These are phyloP conservation scores for Hypericum androsaemum DNA, from an alignment of 345 rosid genomes.

Conservation along the genomic window DNA sequence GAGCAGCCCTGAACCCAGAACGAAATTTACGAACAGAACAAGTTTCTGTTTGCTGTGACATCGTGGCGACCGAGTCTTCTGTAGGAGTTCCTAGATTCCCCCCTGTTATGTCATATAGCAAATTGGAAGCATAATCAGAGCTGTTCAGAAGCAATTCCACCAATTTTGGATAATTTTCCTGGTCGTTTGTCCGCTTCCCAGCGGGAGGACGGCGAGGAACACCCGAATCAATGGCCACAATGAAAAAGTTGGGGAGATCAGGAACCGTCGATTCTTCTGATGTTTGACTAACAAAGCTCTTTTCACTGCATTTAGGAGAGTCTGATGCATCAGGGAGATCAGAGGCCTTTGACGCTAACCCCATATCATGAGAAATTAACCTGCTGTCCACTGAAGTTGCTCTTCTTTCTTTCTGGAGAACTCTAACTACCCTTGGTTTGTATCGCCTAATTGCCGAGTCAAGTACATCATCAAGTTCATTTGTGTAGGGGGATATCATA, in stretches of 20 bases:
- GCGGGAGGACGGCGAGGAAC: slow-evolving; percentile 99
- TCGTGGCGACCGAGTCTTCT: slow-evolving; percentile 30
- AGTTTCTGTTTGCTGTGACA: slow-evolving; percentile 23
- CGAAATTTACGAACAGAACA: slow-evolving; percentile 58
- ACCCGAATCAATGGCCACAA: slow-evolving; percentile 87
- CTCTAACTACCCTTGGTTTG: slow-evolving; percentile 64
- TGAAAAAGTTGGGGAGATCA: slow-evolving; percentile 32
- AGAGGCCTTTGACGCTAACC: slow-evolving; percentile 40
- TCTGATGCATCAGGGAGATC: slow-evolving; percentile 61
- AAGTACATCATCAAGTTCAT: slow-evolving; percentile 56
- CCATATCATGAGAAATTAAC: slow-evolving; percentile 37
- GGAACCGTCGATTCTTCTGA: slow-evolving; percentile 36
- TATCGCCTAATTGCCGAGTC: slow-evolving; percentile 68
- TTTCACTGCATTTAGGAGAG: slow-evolving; percentile 47
- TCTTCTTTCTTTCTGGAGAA: slow-evolving; percentile 81
- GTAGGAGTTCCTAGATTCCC: slow-evolving; percentile 56
- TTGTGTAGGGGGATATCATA: slow-evolving; percentile 29
- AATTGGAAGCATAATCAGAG: slow-evolving; percentile 48
- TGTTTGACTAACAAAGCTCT: slow-evolving; percentile 39
- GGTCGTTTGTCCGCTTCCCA: slow-evolving; percentile 91
- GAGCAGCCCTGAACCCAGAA: slow-evolving; percentile 76
- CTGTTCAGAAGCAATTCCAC: slow-evolving; percentile 86
- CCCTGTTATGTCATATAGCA: slow-evolving; percentile 73
- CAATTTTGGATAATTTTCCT: slow-evolving; percentile 75
- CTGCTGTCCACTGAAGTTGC: slow-evolving; percentile 70